These are phyloP conservation scores for Carex parvula DNA, from an alignment of 176 grass and related monocot species.

Conservation along the genomic window DNA sequence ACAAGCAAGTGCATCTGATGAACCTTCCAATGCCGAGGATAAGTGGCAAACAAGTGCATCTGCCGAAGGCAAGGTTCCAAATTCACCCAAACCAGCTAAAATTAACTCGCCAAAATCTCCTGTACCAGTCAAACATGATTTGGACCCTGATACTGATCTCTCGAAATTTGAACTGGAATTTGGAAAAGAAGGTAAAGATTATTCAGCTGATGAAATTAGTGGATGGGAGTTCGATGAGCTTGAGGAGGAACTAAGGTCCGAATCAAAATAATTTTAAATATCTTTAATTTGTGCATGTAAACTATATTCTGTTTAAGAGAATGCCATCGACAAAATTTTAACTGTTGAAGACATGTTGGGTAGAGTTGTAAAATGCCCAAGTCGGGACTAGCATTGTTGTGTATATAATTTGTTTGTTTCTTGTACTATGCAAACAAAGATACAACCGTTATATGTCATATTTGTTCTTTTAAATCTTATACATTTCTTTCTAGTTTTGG, in stretches of 20 bases:
- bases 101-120: slow-evolving; percentile 31
- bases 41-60: slow-evolving; percentile 35
- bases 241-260: slow-evolving; percentile 69
- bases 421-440: slow-evolving; percentile 17
- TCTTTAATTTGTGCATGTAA: slow-evolving; percentile 8
- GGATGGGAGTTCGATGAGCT: slow-evolving; percentile 96
- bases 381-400: not conserved
- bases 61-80: slow-evolving; percentile 25
- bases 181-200: slow-evolving; percentile 49
- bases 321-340: slow-evolving; percentile 30
- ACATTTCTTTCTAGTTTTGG: not conserved
- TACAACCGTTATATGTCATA: not conserved
- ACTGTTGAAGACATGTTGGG: slow-evolving; percentile 24
- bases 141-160: slow-evolving; percentile 61
- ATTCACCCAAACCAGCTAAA: slow-evolving; percentile 35
- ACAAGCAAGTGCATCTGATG: slow-evolving; percentile 34
- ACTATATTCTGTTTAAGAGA: slow-evolving; percentile 1
- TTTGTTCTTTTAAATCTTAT: not conserved
- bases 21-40: slow-evolving; percentile 30
- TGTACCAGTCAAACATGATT: slow-evolving; percentile 22
- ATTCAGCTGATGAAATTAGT: slow-evolving; percentile 55
- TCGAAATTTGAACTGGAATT: slow-evolving; percentile 69
- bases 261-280: slow-evolving; percentile 30
- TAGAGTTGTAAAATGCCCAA: slow-evolving; percentile 11
- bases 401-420: slow-evolving; percentile 27